Evolutionary conservation across 192 early-diverging fungal species (phyloP).

Genomic region (Radiomyces spectabilis): DNA sequence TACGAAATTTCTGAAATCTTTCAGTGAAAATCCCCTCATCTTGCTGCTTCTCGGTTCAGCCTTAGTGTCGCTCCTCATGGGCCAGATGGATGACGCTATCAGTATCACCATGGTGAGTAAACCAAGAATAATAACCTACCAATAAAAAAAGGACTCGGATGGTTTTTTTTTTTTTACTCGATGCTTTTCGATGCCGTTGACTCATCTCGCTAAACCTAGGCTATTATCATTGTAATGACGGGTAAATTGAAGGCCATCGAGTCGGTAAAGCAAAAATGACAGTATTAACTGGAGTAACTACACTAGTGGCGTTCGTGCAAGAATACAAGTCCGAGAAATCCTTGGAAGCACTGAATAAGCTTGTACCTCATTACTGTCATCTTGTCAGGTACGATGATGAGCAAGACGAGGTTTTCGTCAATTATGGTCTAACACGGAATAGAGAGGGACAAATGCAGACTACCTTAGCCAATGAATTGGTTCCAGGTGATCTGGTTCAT

Average conservation of each 20-base stretch:
- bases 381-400: constrained; percentile 66
- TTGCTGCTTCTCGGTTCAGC: constrained; percentile 71
- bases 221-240: constrained; percentile 69
- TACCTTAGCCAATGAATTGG: constrained; percentile 74
- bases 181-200: background rate
- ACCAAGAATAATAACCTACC: background rate
- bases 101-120: constrained; percentile 65
- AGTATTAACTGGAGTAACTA: background rate
- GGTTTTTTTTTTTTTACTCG: background rate
- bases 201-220: too few relatives aligned
- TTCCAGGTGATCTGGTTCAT: constrained; percentile 86
- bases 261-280: background rate
- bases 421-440: background rate
- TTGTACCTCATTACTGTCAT: constrained; percentile 83
- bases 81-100: constrained; percentile 77
- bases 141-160: background rate
- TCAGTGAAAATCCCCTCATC: constrained; percentile 77
- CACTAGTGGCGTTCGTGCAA: constrained; percentile 82
- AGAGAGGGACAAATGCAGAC: constrained; percentile 51
- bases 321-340: constrained; percentile 84
- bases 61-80: constrained; percentile 60
- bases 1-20: constrained; percentile 76
- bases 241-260: constrained; percentile 39
- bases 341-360: constrained; percentile 73
- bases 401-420: too few relatives aligned